Evolutionary conservation across 23 red algal species (phyloP), one percentile per base, ranked within the genome.

Genomic region (Agarophyton chilense): DNA sequence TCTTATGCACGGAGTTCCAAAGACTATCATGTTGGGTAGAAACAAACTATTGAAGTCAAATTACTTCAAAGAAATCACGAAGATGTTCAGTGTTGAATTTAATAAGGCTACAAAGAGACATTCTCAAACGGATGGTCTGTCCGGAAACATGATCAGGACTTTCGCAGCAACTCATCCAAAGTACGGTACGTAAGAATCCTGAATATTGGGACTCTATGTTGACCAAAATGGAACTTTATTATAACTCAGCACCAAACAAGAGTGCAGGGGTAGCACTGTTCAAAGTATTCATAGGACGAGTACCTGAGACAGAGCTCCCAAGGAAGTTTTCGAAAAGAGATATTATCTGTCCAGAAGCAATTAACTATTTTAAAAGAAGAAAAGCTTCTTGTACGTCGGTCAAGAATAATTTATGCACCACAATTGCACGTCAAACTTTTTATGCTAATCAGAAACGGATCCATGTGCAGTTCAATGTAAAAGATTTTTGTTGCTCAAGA

Each of bases 91-190:
- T 51, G 68, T 88, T 22, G 52, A 63, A 14, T 53, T 88, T 2
- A 88, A 47, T 31, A 76, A 77, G 84, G 47, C 84, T 0, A 6
- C 82, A 16, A 53, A 53, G 21, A 64, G 58, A 11, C 65, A 88
- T 52, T 49, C 84, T 22, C 46, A 88, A 44, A 88, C 84, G 24
- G 67, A 88, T 77, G 41, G 49, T 19, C 67, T 77, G 45, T 88
- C 67, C 1, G 49, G 77, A 26, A 75, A 75, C 31, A 43, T 45
- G 44, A 88, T 88, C 29, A 38, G 62, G 7, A 73, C 62, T n/a
- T 49, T 74, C 9, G 73, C 82, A n/a, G 25, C 61, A 0, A 87
- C 74, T 1, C 31, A n/a, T 87, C 11, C 19, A 64, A 49, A 34
- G 64, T 41, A 60, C 40, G 7, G 43, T 87, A 25, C 64, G 74